A percentile compares a stretch with the other conserved stretches of the same genome.
Conservation (phyloP, 352 stramenopile species). For the Blastocystis sp. region DNA sequence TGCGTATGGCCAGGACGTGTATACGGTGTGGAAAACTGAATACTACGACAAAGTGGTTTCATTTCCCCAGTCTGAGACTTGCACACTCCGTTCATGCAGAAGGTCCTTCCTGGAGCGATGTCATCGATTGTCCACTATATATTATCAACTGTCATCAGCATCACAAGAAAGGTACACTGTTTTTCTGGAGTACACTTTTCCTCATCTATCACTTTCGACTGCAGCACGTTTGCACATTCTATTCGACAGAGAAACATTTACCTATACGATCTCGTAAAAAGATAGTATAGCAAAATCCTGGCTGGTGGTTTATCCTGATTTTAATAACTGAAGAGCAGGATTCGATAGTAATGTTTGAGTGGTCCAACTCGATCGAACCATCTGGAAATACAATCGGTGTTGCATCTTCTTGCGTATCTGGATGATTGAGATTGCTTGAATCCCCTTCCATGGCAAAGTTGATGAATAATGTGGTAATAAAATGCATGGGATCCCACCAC, state of each 20-base stretch:
- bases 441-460: not conserved
- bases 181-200: not conserved
- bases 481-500: constrained; percentile 4
- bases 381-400: constrained; percentile 42
- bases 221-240: not conserved
- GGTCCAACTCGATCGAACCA: constrained; percentile 35
- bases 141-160: not conserved
- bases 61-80: not conserved
- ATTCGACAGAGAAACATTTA: not conserved
- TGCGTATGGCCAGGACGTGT: not conserved
- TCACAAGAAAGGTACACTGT: not conserved
- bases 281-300: constrained; percentile 33
- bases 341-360: not conserved
- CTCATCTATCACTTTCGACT: not conserved
- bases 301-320: constrained; percentile 20
- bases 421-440: not conserved
- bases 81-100: constrained; percentile 10
- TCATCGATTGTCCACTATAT: constrained; percentile 23
- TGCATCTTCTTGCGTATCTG: not conserved
- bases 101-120: not conserved
- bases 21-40: constrained; percentile 11
- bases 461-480: not conserved
- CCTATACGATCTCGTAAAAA: constrained; percentile 11
- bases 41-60: constrained; percentile 23
- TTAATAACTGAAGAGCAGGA: not conserved